Base-by-base conservation (phyloP, 225 moss, liverwort and hornwort species). In the Polytrichum formosum region DNA sequence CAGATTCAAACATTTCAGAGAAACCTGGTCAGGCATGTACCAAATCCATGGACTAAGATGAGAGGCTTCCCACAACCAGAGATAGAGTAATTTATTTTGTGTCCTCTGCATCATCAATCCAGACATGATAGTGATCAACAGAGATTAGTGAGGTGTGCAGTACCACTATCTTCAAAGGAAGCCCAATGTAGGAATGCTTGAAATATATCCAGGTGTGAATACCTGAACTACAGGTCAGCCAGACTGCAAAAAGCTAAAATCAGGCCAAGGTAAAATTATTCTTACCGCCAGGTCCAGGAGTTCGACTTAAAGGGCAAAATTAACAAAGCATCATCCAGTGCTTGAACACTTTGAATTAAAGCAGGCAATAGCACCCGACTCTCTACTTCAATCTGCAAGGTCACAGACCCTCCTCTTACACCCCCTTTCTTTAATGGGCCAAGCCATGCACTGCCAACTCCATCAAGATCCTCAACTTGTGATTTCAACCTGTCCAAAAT, bases 1-100 rank as follows among this genome's bases (percentile, higher is more conserved):
- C 46, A 46, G 2, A 53, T 68, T 2, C 46, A 46, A 46, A 46
- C 46, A 46, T 46, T 46, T 46, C 4, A 46, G 13, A 16, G 46
- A 13, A 46, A 23, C 58, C 58, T 58, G 58, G 58, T 58, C 7
- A 58, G 58, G 35, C 26, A 74, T 82, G 28, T 90, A 99, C 98
- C 98, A 75, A 99, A 99, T 76, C 94, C 98, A 84, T 99, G 98
- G 30, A 99, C 91, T 29, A 99, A 66, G 73, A 99, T 85, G 22
- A 99, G 84, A 10, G 98, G 92, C 70, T 91, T 88, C 75, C 98
- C 98, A 68, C 85, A 91, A 61, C 98, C 98, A 74, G 98, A 91
- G 31, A 91, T 88, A 25, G 91, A 88, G 56, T 91, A 99, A 35
- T 94, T 99, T 63, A 99, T 93, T 68, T 83, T 90, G 67, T 94